A percentile compares a stretch with the other conserved stretches of the same genome.
phyloP scores from a whole-genome alignment of 2,329 filamentous ascomycete species.

The Arthrobotrys sinensis region DNA sequence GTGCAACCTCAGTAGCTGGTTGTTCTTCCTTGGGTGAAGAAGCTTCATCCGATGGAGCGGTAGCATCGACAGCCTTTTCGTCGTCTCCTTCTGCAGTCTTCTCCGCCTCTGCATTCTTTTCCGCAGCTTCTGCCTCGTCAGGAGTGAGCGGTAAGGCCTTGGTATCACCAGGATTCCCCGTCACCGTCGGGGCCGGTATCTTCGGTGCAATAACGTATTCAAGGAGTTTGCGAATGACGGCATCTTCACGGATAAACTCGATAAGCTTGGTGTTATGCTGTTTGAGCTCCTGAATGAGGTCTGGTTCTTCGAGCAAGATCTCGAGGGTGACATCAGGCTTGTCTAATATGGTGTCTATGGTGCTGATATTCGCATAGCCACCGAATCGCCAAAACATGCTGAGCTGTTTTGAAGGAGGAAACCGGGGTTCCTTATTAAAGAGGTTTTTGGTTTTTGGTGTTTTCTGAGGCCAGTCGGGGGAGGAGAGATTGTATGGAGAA shows the following conservation, averaged over 20 bases:
- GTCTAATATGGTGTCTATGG: constrained; percentile 96
- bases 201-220: constrained; percentile 91
- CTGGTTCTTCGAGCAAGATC: constrained; percentile 94
- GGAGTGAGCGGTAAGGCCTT: constrained; percentile 65
- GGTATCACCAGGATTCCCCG: constrained; percentile 39
- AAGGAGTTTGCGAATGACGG: constrained; percentile 85
- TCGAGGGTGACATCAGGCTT: constrained; percentile 95
- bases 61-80: constrained; percentile 63
- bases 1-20: constrained; percentile 63
- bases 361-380: constrained; percentile 96
- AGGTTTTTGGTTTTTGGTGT: not conserved
- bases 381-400: constrained; percentile 99
- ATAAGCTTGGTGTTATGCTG: constrained; percentile 98
- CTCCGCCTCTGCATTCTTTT: constrained; percentile 71
- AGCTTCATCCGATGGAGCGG: constrained; percentile 48
- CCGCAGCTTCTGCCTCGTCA: constrained; percentile 37
- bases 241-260: constrained; percentile 91
- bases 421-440: constrained; percentile 28
- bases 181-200: constrained; percentile 64
- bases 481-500: constrained; percentile 6
- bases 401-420: constrained; percentile 65
- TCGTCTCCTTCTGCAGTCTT: constrained; percentile 71
- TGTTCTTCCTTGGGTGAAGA: constrained; percentile 61
- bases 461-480: constrained; percentile 34
- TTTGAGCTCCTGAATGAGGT: constrained; percentile 97